Conservation (phyloP, 305 asterid genomes). For the Fraxinus paxiana region DNA sequence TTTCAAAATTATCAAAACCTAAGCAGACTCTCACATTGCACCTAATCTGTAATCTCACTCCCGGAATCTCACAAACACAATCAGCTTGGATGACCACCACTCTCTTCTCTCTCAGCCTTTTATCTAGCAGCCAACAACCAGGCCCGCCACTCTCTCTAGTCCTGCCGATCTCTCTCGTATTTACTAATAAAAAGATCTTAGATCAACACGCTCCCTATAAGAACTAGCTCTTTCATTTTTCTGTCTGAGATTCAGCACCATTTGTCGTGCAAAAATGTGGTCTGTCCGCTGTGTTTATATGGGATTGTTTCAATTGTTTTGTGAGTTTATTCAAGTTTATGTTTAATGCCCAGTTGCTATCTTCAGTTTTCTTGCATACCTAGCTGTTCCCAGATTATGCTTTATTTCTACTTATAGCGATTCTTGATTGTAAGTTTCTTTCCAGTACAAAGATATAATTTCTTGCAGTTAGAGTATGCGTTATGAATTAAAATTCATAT, state of each 20-base stretch:
- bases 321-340: neutral
- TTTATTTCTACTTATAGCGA: neutral
- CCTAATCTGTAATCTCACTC: neutral
- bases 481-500: neutral
- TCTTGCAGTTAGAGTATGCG: neutral
- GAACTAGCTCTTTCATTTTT: neutral
- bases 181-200: neutral
- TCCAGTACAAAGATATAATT: neutral
- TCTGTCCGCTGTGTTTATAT: neutral
- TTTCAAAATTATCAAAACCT: neutral
- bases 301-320: neutral
- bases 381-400: neutral
- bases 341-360: neutral
- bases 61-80: neutral
- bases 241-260: neutral
- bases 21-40: neutral
- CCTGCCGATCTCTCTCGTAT: neutral
- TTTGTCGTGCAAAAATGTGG: neutral
- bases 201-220: neutral
- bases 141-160: neutral
- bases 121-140: neutral
- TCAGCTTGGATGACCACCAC: neutral
- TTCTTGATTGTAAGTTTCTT: neutral
- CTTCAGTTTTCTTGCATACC: neutral
- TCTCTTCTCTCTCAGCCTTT: neutral